These are phyloP conservation scores for Rhodotorula mucilaginosa DNA, from an alignment of 1,284 basidiomycete species.

Conservation along the genomic window DNA sequence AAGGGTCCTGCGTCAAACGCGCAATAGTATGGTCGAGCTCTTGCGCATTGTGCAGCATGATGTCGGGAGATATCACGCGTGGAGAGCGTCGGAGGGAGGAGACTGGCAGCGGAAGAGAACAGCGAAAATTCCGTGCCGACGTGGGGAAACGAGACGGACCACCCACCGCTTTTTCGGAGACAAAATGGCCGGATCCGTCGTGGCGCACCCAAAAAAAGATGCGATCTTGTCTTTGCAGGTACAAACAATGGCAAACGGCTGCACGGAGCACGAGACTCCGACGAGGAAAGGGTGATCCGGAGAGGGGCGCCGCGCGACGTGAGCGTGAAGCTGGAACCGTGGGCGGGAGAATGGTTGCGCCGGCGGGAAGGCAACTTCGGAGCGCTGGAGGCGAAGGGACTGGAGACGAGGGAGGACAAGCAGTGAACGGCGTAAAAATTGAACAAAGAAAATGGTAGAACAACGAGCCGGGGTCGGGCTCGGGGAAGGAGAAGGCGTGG, in stretches of 20 bases:
- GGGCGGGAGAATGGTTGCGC: no score
- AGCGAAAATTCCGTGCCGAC: background rate
- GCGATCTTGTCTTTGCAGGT: background rate
- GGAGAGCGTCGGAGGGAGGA: background rate
- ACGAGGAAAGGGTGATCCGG: background rate
- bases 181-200: no score
- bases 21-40: background rate
- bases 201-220: background rate
- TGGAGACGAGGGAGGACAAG: no score
- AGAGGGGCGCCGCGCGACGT: no score
- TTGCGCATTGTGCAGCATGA: background rate
- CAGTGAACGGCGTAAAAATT: background rate
- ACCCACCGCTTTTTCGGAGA: background rate
- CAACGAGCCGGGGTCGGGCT: background rate
- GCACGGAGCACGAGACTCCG: background rate
- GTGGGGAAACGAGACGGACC: background rate
- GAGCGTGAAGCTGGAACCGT: no score
- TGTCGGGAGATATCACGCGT: background rate
- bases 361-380: no score
- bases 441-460: background rate
- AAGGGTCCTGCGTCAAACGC: background rate
- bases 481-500: background rate
- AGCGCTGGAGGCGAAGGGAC: no score
- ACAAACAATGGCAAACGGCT: background rate
- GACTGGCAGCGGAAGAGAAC: background rate